Percentiles rank a stretch among this genome's conserved stretches.
Conservation (phyloP, 139 green algal species). For the Micractinium conductrix region DNA sequence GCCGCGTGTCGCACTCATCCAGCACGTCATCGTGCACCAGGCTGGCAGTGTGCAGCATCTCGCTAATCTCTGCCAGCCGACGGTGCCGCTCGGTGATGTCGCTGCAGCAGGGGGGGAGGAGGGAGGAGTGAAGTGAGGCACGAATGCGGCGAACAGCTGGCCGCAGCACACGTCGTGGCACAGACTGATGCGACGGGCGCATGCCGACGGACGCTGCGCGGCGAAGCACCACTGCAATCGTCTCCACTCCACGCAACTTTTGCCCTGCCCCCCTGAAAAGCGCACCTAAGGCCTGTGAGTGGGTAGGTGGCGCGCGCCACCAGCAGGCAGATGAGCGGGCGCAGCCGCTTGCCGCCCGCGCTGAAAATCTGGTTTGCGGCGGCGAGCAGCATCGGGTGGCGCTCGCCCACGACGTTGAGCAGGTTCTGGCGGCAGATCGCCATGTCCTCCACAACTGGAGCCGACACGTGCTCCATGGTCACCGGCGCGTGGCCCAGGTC, state of each 20-base stretch:
- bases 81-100: slow-evolving; percentile 90
- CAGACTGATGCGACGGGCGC: no score
- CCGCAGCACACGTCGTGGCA: no score
- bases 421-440: slow-evolving; percentile 85
- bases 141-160: background rate
- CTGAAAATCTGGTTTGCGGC: slow-evolving; percentile 99
- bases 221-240: no score
- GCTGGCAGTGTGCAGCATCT: slow-evolving; percentile 99
- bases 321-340: slow-evolving; percentile 92
- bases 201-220: no score
- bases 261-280: no score
- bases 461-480: slow-evolving; percentile 55
- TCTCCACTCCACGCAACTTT: no score
- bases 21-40: slow-evolving; percentile 99
- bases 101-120: slow-evolving; percentile 53
- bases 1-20: slow-evolving; percentile 89
- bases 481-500: slow-evolving; percentile 22
- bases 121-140: no score
- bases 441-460: slow-evolving; percentile 84
- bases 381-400: slow-evolving; percentile 94
- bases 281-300: slow-evolving; percentile 65
- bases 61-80: slow-evolving; percentile 95
- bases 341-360: slow-evolving; percentile 93
- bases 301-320: slow-evolving; percentile 83
- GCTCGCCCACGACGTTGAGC: slow-evolving; percentile 86